phyloP scores from a whole-genome alignment of 495 filamentous ascomycete species.

The Talaromyces thailandensis region DNA sequence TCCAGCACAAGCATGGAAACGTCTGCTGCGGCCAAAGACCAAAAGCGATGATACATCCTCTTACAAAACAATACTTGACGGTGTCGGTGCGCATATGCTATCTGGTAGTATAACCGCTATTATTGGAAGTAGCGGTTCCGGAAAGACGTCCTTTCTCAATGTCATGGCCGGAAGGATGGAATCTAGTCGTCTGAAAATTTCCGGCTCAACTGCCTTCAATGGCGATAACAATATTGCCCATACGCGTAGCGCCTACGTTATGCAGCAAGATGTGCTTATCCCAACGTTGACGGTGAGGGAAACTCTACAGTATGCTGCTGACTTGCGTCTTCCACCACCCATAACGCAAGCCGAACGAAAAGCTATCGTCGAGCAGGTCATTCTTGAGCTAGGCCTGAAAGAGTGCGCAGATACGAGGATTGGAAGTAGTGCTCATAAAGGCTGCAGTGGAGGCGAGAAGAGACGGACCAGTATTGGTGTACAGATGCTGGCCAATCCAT shows the following conservation, averaged over 20 bases:
- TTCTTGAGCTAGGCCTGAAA: conserved; percentile 62
- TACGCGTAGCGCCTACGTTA: conserved; percentile 59
- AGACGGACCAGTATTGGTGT: conserved; percentile 65
- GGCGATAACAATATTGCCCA: conserved; percentile 37
- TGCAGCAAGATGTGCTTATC: conserved; percentile 67
- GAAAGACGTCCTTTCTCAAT: conserved; percentile 66
- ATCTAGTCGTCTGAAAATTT: conserved; percentile 40
- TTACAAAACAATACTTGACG: conserved; percentile 37
- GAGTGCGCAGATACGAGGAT: conserved; percentile 66
- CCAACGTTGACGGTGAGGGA: conserved; percentile 65
- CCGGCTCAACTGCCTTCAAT: conserved; percentile 50
- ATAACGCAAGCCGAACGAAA: conserved; percentile 48
- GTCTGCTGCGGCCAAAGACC: conserved; percentile 14
- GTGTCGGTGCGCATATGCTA: conserved; percentile 45
- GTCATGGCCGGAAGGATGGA: conserved; percentile 57
- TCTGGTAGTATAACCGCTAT: conserved; percentile 61
- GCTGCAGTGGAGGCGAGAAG: conserved; percentile 71
- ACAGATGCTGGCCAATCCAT: conserved; percentile 66
- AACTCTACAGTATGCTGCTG: conserved; percentile 60
- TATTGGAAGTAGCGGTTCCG: conserved; percentile 62
- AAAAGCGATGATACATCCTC: not conserved
- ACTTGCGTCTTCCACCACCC: conserved; percentile 55
- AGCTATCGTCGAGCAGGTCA: conserved; percentile 60
- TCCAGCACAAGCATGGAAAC: conserved; percentile 15
- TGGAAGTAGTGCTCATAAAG: conserved; percentile 57